Conservation (phyloP, 2,329 filamentous ascomycete species). For the Lecanosticta acicola region DNA sequence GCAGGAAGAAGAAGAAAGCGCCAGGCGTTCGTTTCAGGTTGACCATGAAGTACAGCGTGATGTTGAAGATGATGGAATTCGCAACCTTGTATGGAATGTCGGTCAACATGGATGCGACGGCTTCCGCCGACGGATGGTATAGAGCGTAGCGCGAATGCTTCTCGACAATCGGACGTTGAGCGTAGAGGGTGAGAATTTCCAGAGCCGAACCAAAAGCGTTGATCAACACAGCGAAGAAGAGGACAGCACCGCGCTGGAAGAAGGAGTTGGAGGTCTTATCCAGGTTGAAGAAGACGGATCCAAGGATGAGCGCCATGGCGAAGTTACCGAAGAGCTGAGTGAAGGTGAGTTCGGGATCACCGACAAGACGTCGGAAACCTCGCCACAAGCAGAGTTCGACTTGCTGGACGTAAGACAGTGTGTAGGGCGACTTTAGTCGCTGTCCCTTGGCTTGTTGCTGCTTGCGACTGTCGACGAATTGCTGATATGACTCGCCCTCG, state of each 20-base stretch:
- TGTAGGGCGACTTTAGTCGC: slow-evolving; percentile 72
- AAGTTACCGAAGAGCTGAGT: slow-evolving; percentile 66
- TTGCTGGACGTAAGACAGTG: slow-evolving; percentile 70
- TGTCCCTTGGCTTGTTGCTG: slow-evolving; percentile 44
- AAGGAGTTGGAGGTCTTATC: slow-evolving; percentile 62
- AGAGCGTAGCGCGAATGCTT: slow-evolving; percentile 82
- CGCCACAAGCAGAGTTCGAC: slow-evolving; percentile 73
- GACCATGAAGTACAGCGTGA: slow-evolving; percentile 81
- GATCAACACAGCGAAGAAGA: slow-evolving; percentile 84
- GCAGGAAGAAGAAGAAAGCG: slow-evolving; percentile 78
- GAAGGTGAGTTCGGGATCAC: slow-evolving; percentile 70
- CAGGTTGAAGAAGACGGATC: slow-evolving; percentile 77
- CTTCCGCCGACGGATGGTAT: slow-evolving; percentile 85
- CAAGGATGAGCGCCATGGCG: slow-evolving; percentile 69
- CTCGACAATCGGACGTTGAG: slow-evolving; percentile 85
- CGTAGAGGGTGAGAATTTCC: slow-evolving; percentile 80
- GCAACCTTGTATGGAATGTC: slow-evolving; percentile 77
- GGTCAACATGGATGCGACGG: slow-evolving; percentile 77
- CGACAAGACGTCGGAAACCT: slow-evolving; percentile 69
- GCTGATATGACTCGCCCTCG: slow-evolving; percentile 40
- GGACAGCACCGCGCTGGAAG: slow-evolving; percentile 69
- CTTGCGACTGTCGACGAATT: slow-evolving; percentile 43
- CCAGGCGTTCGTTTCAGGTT: slow-evolving; percentile 68
- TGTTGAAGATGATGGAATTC: slow-evolving; percentile 72
- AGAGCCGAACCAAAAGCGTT: slow-evolving; percentile 77